Evolutionary conservation across 495 filamentous ascomycete genomes (phyloP), one percentile per base, ranked within the genome.

Genomic region (Xylaria sp.): DNA sequence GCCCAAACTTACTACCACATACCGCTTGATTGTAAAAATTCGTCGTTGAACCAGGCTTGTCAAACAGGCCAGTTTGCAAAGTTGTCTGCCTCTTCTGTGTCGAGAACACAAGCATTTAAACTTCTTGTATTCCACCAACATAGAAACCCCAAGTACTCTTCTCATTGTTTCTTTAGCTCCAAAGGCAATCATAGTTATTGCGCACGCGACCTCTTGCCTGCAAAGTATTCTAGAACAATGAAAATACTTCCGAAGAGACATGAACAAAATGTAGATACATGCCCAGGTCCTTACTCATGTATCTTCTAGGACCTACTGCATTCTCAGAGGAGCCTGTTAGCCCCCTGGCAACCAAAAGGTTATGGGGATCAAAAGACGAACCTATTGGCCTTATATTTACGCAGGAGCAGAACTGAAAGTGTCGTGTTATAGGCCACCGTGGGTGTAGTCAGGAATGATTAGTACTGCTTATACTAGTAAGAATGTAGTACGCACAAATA

Each of bases 251-350:
- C 37, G 3, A 58, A 52, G 21, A n/a, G 11, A 40, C 41, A 53
- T 52, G 11, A 29, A 9, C 8, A 17, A 61, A 17, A 57, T 69
- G n/a, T 12, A 37, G 43, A 41, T 69, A 69, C 67, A 69, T 69
- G 14, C 37, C 26, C n/a, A 61, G 0, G 44, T 52, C 26, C 0
- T 15, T 8, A 19, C 24, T 6, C 19, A 62, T 46, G 67, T 69
- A 61, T 33, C 53, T 19, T 43, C 40, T 14, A n/a, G 19, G n/a
- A 19, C 46, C 9, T 31, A 7, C 14, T 2, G 43, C 6, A n/a
- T 31, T 55, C 6, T 26, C 17, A n/a, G 29, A 29, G 1, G 26
- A 17, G 5, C 2, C 8, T 31, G 52, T 6, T 11, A 31, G 14
- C 52, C 6, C 52, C 1, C 14, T n/a, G n/a, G n/a, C n/a, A n/a